These are phyloP conservation scores for Trichosporon sp. DNA, from an alignment of 1,284 basidiomycete species.

Conservation along the genomic window DNA sequence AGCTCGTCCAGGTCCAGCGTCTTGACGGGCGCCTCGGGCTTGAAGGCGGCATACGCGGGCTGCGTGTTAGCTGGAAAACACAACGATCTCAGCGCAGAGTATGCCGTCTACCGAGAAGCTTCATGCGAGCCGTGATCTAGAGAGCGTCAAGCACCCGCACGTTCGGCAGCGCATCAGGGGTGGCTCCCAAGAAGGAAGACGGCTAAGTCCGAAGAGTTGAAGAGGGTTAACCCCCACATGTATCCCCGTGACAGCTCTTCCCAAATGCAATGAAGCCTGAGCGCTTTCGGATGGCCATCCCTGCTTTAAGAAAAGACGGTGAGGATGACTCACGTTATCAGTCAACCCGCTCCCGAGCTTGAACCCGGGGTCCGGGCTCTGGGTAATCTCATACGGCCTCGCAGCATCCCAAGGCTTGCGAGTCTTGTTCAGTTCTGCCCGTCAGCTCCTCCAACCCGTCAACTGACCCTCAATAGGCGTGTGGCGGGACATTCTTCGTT, in stretches of 20 bases:
- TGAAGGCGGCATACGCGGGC: slow-evolving; percentile 53
- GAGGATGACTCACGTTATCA: slow-evolving; percentile 37
- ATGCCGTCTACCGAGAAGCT: no score
- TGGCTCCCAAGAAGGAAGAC: no score
- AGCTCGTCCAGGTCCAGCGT: slow-evolving; percentile 62
- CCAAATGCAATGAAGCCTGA: no score
- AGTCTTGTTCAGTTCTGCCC: slow-evolving; percentile 21
- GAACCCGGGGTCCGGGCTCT: slow-evolving; percentile 63
- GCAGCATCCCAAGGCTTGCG: slow-evolving; percentile 19
- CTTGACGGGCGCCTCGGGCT: slow-evolving; percentile 58
- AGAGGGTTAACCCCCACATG: no score
- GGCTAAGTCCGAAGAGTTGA: no score
- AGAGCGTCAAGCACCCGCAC: no score
- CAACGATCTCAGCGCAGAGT: no score
- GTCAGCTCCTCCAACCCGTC: not conserved
- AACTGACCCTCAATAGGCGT: not conserved
- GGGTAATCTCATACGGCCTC: slow-evolving; percentile 42
- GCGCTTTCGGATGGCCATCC: no score
- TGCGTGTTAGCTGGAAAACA: slow-evolving; percentile 22
- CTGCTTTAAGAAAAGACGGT: no score
- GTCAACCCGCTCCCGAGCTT: slow-evolving; percentile 62
- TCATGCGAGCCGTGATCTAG: no score
- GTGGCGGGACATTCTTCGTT: slow-evolving; percentile 15
- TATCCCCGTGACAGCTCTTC: no score
- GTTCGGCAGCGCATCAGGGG: no score